phyloP scores from a whole-genome alignment of 768 basidiomycete species.

The Boletellus emodensis region DNA sequence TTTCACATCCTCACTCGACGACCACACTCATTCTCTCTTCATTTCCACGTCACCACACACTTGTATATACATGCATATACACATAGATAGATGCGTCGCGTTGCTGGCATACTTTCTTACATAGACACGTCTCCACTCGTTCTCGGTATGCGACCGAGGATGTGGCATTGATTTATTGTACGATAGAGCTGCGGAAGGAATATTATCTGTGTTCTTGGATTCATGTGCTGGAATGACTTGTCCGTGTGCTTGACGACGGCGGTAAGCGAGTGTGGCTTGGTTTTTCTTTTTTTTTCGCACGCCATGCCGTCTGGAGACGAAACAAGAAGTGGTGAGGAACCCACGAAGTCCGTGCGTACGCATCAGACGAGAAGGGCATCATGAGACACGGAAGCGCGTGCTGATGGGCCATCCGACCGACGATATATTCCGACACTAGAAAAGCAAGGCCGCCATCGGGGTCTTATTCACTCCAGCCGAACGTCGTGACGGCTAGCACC shows the following conservation, averaged over 20 bases:
- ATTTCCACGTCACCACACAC: constrained; percentile 25
- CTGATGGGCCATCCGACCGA: background rate
- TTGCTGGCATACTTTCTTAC: constrained; percentile 24
- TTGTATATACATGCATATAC: constrained; percentile 37
- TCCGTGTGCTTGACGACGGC: too few relatives aligned
- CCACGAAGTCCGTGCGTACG: background rate
- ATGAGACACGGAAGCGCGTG: background rate
- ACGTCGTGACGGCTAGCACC: too few relatives aligned
- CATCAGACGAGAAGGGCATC: too few relatives aligned
- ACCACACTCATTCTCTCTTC: constrained; percentile 26
- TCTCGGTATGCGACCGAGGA: constrained; percentile 17
- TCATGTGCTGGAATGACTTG: background rate
- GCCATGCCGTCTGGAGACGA: background rate
- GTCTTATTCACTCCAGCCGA: too few relatives aligned
- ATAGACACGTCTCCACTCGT: constrained; percentile 24
- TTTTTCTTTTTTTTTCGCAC: background rate
- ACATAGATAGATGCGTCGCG: constrained; percentile 31
- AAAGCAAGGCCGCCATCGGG: too few relatives aligned
- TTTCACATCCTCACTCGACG: constrained; percentile 10
- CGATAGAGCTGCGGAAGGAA: constrained; percentile 33
- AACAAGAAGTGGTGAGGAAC: background rate
- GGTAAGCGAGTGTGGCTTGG: constrained; percentile 13
- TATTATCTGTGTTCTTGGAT: constrained; percentile 29
- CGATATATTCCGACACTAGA: too few relatives aligned
- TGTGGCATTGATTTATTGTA: constrained; percentile 37